These are phyloP conservation scores for Populus simonii DNA, from an alignment of 345 rosid genomes.

Conservation along the genomic window DNA sequence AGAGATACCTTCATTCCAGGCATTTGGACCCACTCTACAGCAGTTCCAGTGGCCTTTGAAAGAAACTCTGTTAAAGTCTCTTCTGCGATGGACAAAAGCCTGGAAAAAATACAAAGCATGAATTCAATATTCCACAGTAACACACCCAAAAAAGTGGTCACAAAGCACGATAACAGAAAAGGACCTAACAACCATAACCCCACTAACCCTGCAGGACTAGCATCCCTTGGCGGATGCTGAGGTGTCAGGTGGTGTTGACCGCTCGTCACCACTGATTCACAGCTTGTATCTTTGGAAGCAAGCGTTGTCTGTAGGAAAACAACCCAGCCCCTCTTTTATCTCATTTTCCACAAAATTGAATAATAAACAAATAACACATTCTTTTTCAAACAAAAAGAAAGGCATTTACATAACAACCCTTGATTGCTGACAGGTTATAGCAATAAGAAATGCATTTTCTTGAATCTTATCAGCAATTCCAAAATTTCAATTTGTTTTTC, in stretches of 20 bases:
- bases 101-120: slow-evolving; percentile 33
- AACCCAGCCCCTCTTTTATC: background rate
- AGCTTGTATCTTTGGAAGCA: slow-evolving; percentile 94
- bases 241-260: slow-evolving; percentile 96
- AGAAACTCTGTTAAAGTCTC: slow-evolving; percentile 99
- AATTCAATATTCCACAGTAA: slow-evolving; percentile 16
- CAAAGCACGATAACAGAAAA: slow-evolving; percentile 35
- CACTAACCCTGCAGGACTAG: slow-evolving; percentile 99
- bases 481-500: background rate
- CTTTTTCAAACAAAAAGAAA: background rate
- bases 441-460: background rate
- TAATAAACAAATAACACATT: background rate
- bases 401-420: background rate
- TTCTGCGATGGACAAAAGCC: slow-evolving; percentile 99
- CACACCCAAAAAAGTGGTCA: slow-evolving; percentile 25
- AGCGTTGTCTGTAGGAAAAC: slow-evolving; percentile 65
- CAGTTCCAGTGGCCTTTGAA: slow-evolving; percentile 99
- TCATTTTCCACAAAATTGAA: slow-evolving; percentile 10
- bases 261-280: slow-evolving; percentile 97
- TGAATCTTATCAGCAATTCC: background rate
- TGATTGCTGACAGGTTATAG: background rate
- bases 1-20: slow-evolving; percentile 99
- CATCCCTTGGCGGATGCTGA: slow-evolving; percentile 99
- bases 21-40: slow-evolving; percentile 99
- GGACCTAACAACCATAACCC: slow-evolving; percentile 41